Evolutionary conservation across 225 moss, liverwort and hornwort species (phyloP).

Genomic region (Bryoerythrophyllum caledonicum): DNA sequence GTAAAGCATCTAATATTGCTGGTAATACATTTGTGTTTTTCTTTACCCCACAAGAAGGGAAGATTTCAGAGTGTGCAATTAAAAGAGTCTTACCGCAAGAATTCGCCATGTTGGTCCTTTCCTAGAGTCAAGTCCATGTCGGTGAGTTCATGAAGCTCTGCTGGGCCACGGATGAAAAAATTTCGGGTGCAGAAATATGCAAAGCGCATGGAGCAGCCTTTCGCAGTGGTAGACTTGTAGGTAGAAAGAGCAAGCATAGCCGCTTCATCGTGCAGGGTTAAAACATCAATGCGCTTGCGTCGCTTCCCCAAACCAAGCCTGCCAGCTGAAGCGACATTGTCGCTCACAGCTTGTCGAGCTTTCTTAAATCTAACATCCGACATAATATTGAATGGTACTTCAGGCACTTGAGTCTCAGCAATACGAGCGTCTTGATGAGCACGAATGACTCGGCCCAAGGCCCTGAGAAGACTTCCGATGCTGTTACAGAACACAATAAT

Average conservation of each 20-base stretch:
- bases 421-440: constrained; percentile 66
- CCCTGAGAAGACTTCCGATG: constrained; percentile 67
- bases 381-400: constrained; percentile 67
- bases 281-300: constrained; percentile 65
- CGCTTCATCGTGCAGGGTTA: constrained; percentile 67
- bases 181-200: constrained; percentile 69
- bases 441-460: constrained; percentile 68
- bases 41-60: constrained; percentile 6
- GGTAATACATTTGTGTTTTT: neutral
- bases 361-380: constrained; percentile 63
- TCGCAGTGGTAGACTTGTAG: constrained; percentile 57
- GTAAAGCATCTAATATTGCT: neutral
- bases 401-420: constrained; percentile 63
- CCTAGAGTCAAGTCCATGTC: constrained; percentile 60
- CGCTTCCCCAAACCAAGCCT: constrained; percentile 68
- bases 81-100: constrained; percentile 47
- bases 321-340: constrained; percentile 61
- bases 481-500: constrained; percentile 45
- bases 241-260: constrained; percentile 67
- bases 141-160: constrained; percentile 66
- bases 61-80: constrained; percentile 1
- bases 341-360: constrained; percentile 61
- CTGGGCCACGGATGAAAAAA: constrained; percentile 67
- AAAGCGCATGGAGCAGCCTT: constrained; percentile 72
- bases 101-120: constrained; percentile 65